phyloP scores from a whole-genome alignment of 441 rosid species.

The Gossypium schwendimanii region DNA sequence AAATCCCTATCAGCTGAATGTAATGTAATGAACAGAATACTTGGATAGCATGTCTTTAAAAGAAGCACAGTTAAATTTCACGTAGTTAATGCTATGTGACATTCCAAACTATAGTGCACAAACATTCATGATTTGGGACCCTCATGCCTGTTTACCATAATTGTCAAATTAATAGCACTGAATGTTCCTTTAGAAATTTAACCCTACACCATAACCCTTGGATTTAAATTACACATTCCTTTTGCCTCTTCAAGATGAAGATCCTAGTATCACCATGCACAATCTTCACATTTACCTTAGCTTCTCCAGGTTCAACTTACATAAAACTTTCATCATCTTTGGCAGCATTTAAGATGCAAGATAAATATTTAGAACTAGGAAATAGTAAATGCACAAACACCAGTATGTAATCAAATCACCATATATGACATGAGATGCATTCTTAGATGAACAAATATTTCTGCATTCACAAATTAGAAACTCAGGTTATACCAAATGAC shows the following conservation, averaged over 20 bases:
- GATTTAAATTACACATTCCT: neutral
- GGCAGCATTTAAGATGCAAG: conserved; percentile 1
- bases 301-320: neutral
- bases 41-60: neutral
- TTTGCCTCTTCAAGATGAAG: neutral
- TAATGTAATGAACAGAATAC: neutral
- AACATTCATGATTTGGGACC: neutral
- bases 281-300: neutral
- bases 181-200: neutral
- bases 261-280: neutral
- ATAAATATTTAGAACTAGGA: conserved; percentile 1
- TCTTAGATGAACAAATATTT: neutral
- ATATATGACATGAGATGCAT: neutral
- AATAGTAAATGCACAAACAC: neutral
- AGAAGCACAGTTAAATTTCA: neutral
- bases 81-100: neutral
- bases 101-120: neutral
- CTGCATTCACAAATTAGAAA: neutral
- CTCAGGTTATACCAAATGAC: neutral
- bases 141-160: neutral
- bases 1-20: neutral
- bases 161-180: neutral
- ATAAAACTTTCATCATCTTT: neutral
- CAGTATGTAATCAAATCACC: neutral
- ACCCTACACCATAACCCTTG: neutral